Base-by-base conservation (phyloP, 176 grass and related monocot species). In the Phoenix dactylifera region DNA sequence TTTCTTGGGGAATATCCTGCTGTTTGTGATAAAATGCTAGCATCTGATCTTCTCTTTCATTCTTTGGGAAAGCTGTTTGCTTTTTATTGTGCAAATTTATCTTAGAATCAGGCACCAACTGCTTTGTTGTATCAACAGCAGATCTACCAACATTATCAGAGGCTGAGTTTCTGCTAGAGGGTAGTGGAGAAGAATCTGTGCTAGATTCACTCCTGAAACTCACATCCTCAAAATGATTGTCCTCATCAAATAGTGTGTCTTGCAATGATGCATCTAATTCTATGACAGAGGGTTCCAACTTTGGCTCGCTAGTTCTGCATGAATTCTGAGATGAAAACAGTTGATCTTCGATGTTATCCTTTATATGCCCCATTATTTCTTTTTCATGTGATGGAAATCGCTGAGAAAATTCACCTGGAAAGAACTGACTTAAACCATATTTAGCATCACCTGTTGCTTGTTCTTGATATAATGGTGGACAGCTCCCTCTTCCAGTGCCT, bases 151-250 rank as follows among this genome's bases (percentile, higher is more conserved):
- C 71, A 79, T 86, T 68, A 52, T 79, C 82, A 60, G 60, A 82
- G 12, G 60, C 67, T 56, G 78, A 89, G 72, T 92, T 98, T 89
- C 79, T 80, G 65, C 72, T 93, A 52, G 82, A 88, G 26, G 88
- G 88, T 44, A 89, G 52, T 51, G 94, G 88, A 74, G 87, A 92
- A 53, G 94, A 98, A 60, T 93, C 94, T 18, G 88, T 98, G 69
- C 94, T 98, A 70, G 94, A 98, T 64, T 83, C 87, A 30, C 87
- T 68, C 65, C 77, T 83, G 29, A 86, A 82, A 77, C 51, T 76
- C 53, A 77, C 32, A 71, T 80, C 83, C 72, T 83, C 79, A 71
- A 60, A 54, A 71, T 68, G 72, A 54, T 62, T 85, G 71, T 69
- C 69, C 50, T 82, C 87, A 32, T 16, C 74, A 24, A 75, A 75